Evolutionary conservation across 2,329 filamentous ascomycete species (phyloP), one percentile per base, ranked within the genome.

Genomic region (Cyanodermella asteris): DNA sequence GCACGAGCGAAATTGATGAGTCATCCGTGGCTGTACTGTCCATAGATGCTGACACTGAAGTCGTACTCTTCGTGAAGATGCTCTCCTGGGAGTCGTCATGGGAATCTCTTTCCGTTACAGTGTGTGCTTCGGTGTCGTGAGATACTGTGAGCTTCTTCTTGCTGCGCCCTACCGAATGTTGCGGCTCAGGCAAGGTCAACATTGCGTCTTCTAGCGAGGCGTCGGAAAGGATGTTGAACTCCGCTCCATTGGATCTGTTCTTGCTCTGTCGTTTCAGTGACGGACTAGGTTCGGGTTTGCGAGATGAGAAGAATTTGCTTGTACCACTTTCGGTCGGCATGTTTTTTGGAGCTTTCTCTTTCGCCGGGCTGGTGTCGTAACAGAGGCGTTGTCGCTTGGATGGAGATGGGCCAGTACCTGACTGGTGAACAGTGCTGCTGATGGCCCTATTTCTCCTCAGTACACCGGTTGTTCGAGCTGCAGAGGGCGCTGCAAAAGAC

Each of bases 191-290:
- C 19, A 61, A 39, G 26, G 44, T 47, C 4, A 51, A 40, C 45
- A 61, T 55, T 6, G 53, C 53, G 16, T 58, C 53, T 31, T 61
- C 55, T 14, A 57, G 46, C 4, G 53, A 47, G 32, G 61, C 57
- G 35, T 64, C 60, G 1, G 59, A 63, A 36, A 55, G 63, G 4
- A 64, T 51, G 13, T 49, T 51, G 28, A 62, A 42, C 6, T 45
- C 44, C 9, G 51, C 46, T 27, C 51, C 49, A 27, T 50, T 53
- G 12, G 43, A 39, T 31, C 50, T 55, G 11, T 30, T 49, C 20
- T 42, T 40, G 18, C 34, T 38, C 6, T 29, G 18, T 32, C 38
- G 20, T 39, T 35, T 34, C 9, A 43, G 42, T 20, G 44, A 50
- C 13, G 53, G 50, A 30, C 49, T 59, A 17, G 40, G 35, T 19